A percentile compares a stretch with the other conserved stretches of the same genome.
phyloP scores from a whole-genome alignment of 768 basidiomycete species.

The Pleurotus tuoliensis region DNA sequence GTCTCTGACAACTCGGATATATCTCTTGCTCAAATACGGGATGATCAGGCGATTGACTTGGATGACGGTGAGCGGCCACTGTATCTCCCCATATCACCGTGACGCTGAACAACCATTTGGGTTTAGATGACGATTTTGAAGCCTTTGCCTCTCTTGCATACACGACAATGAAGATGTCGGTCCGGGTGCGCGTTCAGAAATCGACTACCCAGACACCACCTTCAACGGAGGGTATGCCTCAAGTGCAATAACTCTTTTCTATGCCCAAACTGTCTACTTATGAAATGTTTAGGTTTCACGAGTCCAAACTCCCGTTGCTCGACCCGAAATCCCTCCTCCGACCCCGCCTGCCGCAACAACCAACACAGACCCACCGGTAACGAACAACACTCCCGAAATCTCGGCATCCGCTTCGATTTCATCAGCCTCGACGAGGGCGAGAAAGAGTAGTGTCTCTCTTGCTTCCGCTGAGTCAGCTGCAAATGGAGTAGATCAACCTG shows the following conservation, averaged over 20 bases:
- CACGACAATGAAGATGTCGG: conserved; percentile 18
- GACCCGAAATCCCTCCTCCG: no score
- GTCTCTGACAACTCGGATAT: conserved; percentile 34
- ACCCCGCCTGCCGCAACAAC: no score
- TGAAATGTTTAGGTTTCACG: no score
- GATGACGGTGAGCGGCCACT: conserved; percentile 60
- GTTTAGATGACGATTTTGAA: conserved; percentile 73
- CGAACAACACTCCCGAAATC: no score
- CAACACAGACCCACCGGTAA: no score
- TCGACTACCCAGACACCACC: conserved; percentile 13
- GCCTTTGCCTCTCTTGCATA: conserved; percentile 55
- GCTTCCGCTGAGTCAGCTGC: background rate
- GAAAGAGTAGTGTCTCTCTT: background rate
- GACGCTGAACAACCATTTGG: background rate
- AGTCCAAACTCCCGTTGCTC: no score
- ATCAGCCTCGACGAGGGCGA: background rate
- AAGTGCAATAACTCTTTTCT: no score
- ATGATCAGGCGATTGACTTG: conserved; percentile 54
- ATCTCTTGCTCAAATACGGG: conserved; percentile 49
- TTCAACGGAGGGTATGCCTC: no score
- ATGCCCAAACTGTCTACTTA: no score
- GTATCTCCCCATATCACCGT: background rate
- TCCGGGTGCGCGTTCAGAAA: conserved; percentile 35
- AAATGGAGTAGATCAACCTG: background rate
- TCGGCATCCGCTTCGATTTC: no score